Evolutionary conservation across 2,329 filamentous ascomycete genomes (phyloP).

Genomic region (Didymosphaeria variabile): DNA sequence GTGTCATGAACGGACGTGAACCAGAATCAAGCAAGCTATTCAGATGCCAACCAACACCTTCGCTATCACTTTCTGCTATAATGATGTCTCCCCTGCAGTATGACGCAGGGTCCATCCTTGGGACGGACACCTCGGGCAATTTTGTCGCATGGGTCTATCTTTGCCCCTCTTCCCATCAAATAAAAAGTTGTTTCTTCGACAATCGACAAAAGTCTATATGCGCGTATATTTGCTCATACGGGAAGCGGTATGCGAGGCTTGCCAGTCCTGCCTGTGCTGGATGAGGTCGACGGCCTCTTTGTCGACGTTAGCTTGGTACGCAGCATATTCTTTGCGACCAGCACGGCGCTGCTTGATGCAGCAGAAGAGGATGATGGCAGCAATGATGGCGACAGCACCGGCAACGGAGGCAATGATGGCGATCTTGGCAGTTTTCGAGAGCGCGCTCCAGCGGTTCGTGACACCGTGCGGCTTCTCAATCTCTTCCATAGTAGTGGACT

Average conservation of each 20-base stretch:
- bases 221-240: constrained; percentile 20
- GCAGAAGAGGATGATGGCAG: constrained; percentile 44
- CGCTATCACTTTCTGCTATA: constrained; percentile 13
- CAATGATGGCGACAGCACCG: constrained; percentile 36
- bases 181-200: not conserved
- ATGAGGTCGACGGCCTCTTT: constrained; percentile 50
- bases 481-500: constrained; percentile 47
- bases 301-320: constrained; percentile 42
- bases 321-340: constrained; percentile 44
- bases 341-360: constrained; percentile 52
- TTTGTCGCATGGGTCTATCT: constrained; percentile 17
- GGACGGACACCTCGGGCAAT: constrained; percentile 17
- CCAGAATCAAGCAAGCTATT: constrained; percentile 3
- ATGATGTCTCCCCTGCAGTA: not conserved
- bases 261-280: constrained; percentile 39
- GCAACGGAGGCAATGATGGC: constrained; percentile 45
- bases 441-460: constrained; percentile 44
- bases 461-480: constrained; percentile 48
- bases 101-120: not conserved
- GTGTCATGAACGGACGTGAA: constrained; percentile 15
- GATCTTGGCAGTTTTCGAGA: constrained; percentile 44
- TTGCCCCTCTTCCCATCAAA: not conserved
- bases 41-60: constrained; percentile 7
- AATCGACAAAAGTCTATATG: constrained; percentile 12
- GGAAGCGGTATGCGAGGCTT: constrained; percentile 4